These are phyloP conservation scores for Blastobotrys proliferans DNA, from an alignment of 1,139 yeast genomes.

Conservation along the genomic window DNA sequence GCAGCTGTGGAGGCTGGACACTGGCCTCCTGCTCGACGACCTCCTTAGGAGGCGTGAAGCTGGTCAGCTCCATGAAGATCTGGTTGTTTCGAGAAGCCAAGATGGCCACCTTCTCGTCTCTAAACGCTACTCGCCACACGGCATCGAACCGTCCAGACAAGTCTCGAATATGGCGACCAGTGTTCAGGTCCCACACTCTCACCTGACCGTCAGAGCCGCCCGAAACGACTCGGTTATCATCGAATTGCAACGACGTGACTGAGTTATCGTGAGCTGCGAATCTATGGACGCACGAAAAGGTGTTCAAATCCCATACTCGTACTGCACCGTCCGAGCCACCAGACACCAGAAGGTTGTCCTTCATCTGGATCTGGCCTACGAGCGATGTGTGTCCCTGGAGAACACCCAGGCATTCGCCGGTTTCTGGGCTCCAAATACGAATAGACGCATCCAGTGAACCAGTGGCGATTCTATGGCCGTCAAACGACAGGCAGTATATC, in stretches of 20 bases:
- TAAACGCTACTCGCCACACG: slow-evolving; percentile 43
- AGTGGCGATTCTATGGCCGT: slow-evolving; percentile 70
- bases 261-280: slow-evolving; percentile 78
- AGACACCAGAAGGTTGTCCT: slow-evolving; percentile 79
- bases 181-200: slow-evolving; percentile 85
- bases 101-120: slow-evolving; percentile 40
- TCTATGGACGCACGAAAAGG: slow-evolving; percentile 83
- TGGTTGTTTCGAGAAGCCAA: slow-evolving; percentile 36
- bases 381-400: slow-evolving; percentile 70
- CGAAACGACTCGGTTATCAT: slow-evolving; percentile 82
- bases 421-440: slow-evolving; percentile 80
- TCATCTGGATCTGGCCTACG: slow-evolving; percentile 80
- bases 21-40: slow-evolving; percentile 7
- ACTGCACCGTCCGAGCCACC: slow-evolving; percentile 91
- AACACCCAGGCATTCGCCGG: slow-evolving; percentile 73
- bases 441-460: slow-evolving; percentile 91
- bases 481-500: slow-evolving; percentile 79
- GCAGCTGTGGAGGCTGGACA: neutral
- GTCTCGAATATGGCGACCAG: slow-evolving; percentile 52
- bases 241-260: slow-evolving; percentile 81
- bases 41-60: slow-evolving; percentile 32
- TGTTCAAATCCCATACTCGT: slow-evolving; percentile 90
- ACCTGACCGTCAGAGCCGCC: slow-evolving; percentile 88
- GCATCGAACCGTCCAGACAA: slow-evolving; percentile 36
- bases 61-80: slow-evolving; percentile 38